Conservation (phyloP, 2,329 filamentous ascomycete species). For the Hortaea werneckii region DNA sequence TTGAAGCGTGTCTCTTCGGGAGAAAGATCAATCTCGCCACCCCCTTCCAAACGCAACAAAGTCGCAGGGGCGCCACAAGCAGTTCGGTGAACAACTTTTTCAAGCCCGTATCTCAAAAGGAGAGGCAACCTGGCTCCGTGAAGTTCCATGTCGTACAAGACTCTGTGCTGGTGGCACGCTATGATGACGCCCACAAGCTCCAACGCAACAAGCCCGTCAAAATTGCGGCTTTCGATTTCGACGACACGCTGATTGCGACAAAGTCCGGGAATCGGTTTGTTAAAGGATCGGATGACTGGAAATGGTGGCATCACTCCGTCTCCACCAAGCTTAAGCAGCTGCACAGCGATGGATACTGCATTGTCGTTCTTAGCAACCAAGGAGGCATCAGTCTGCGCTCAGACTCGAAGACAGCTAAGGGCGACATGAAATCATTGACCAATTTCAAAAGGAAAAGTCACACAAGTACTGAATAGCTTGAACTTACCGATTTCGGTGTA, state of each 20-base stretch:
- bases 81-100: conserved; percentile 75
- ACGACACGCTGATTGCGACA: conserved; percentile 77
- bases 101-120: conserved; percentile 74
- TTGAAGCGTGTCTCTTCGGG: conserved; percentile 30
- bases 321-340: conserved; percentile 58
- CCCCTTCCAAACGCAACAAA: conserved; percentile 43
- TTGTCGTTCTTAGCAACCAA: conserved; percentile 84
- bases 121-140: conserved; percentile 53
- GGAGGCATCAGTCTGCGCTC: conserved; percentile 66
- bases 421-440: conserved; percentile 54
- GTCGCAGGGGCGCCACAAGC: conserved; percentile 45
- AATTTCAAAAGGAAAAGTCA: conserved; percentile 86
- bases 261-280: conserved; percentile 72
- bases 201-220: conserved; percentile 37
- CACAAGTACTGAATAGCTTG: conserved; percentile 57
- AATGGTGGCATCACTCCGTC: conserved; percentile 76
- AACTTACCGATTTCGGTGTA: conserved; percentile 72
- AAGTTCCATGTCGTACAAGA: conserved; percentile 58
- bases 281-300: conserved; percentile 68
- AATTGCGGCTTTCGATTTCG: conserved; percentile 65
- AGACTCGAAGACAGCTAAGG: conserved; percentile 55
- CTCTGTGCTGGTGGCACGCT: conserved; percentile 68
- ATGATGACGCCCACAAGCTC: conserved; percentile 29
- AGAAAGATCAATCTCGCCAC: conserved; percentile 45
- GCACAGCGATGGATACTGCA: conserved; percentile 60